Base-by-base conservation (phyloP, 2,329 filamentous ascomycete species). In the Ceratocystis colombiana region DNA sequence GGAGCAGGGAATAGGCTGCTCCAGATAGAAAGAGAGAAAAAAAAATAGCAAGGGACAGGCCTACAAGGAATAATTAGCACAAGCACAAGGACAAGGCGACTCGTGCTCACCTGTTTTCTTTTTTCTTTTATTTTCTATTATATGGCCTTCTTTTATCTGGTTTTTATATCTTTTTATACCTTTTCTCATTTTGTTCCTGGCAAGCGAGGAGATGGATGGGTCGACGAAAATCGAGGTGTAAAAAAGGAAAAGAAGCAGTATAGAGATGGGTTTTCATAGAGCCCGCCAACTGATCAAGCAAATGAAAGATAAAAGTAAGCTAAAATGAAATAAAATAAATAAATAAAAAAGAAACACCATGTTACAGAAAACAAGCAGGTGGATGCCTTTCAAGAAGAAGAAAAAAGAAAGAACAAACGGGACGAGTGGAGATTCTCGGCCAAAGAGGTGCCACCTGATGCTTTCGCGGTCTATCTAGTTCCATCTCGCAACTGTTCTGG, bases 381-480 rank as follows among this genome's bases (percentile, higher is more conserved):
- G 5, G 4, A 22, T 41, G 37, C 37, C 12, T 4, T 12, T 5
- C 46, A 17, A 22, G 46, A n/a, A 28, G 25, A 53, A 25, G 20
- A 53, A 28, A 53, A 20, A 8, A 22, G n/a, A 50, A 20, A 8
- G 48, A 5, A 15, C 57, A 61, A 61, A 37, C n/a, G 28, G 10
- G 28, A 61, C 15, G 25, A n/a, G 57, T 53, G 48, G 48, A 17
- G 48, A 53, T 15, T 15, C 37, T 41, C 25, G 48, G 48, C 48
- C 48, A 53, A 22, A 53, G 48, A 53, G 48, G 48, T 53, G 48
- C 48, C 6, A 53, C 48, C 48, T 53, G 20, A 22, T 53, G 48
- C 48, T 28, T 41, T 53, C 48, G 22, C 22, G 22, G 46, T n/a
- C 46, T 8, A 15, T 25, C 48, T 28, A 25, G 22, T 53, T n/a